Percentiles rank a stretch among this genome's conserved stretches.
These are phyloP conservation scores for Quercus alba DNA, from an alignment of 306 rosid species.

Conservation along the genomic window DNA sequence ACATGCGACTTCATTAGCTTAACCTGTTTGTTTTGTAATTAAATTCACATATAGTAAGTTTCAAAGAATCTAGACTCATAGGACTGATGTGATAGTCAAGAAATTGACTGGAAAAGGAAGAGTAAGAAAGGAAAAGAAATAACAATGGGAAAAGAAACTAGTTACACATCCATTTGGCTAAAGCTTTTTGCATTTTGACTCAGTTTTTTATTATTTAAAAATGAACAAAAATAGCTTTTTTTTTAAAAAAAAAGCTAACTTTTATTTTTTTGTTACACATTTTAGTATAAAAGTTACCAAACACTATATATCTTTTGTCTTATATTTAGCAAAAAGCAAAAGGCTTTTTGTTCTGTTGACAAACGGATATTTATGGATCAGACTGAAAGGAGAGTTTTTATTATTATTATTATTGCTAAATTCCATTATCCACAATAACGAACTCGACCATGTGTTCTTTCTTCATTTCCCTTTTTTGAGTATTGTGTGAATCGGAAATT, in stretches of 20 bases:
- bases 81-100: neutral
- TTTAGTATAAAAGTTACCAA: too few relatives aligned
- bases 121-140: neutral
- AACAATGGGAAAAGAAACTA: neutral
- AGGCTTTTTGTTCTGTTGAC: too few relatives aligned
- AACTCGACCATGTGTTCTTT: neutral
- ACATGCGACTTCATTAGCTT: neutral
- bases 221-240: too few relatives aligned
- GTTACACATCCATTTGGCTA: too few relatives aligned
- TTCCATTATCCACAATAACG: neutral
- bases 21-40: neutral
- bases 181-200: too few relatives aligned
- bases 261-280: too few relatives aligned
- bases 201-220: too few relatives aligned
- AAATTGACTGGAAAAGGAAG: neutral
- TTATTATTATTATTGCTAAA: neutral
- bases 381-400: neutral
- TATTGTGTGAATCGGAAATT: neutral
- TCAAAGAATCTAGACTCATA: neutral
- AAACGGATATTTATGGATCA: neutral
- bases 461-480: neutral
- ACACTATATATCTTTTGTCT: too few relatives aligned
- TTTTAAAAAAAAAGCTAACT: too few relatives aligned
- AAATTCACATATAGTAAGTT: neutral
- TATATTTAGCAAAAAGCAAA: too few relatives aligned